Evolutionary conservation across 1,284 basidiomycete genomes (phyloP), one percentile per base, ranked within the genome.

Genomic region (Moniliophthora roreri): DNA sequence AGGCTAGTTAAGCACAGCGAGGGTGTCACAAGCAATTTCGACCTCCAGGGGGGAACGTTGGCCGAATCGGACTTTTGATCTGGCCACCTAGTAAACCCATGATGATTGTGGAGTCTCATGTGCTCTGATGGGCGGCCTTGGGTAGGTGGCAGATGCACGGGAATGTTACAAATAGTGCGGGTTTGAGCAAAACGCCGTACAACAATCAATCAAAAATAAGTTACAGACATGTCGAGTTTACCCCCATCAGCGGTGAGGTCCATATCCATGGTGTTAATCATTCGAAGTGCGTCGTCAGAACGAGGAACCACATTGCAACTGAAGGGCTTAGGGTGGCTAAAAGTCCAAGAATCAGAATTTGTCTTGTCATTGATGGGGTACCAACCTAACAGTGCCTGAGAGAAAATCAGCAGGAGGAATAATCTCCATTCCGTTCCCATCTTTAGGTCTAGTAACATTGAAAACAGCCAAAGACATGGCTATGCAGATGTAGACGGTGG

Each of bases 401-500:
- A 48, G 32, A 48, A 34, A 48, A 16, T 35, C 18, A 5, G 6
- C 32, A 20, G 9, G 34, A 10, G 32, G 46, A n/a, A 48, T 32
- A 20, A 50, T 41, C 10, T 59, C 55, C 18, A 54, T 56, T 9
- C 32, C 52, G 11, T 50, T 20, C 7, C 55, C 55, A 26, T 48
- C 24, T 9, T 45, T 35, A n/a, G 46, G 50, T 37, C 56, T 54
- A 1, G 23, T 44, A 15, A 59, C 51, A 16, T 54, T 35, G 42
- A 59, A 57, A 10, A 32, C 34, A 5, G 54, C 41, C 0, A 60
- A 34, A 10, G 53, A 38, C 13, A 49, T 56, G 9, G 50, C 59
- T 8, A 58, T 42, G 3, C 51, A 23, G 28, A 60, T 46, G 56
- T 56, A 60, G 20, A 58, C 15, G 5, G 54, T 53, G 2, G 42